Conservation (phyloP, 148 eudicot genomes). For the Chenopodium formosanum region DNA sequence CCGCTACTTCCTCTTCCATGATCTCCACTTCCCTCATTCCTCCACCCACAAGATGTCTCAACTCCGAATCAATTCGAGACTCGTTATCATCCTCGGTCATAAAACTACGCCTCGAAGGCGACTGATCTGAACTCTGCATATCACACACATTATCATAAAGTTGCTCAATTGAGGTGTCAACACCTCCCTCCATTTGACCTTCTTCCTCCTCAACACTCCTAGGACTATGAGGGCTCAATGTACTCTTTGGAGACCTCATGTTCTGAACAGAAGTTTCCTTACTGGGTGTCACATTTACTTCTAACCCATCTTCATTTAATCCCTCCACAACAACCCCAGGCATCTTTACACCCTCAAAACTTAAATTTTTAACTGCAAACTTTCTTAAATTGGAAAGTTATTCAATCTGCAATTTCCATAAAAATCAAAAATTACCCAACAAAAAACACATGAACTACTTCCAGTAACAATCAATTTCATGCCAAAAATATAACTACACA, state of each 20-base stretch:
- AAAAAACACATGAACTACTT: conserved; percentile 6
- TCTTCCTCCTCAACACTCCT: conserved; percentile 37
- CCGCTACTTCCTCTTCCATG: conserved; percentile 75
- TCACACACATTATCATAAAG: conserved; percentile 96
- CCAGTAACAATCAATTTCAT: background rate
- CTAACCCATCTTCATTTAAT: conserved; percentile 46
- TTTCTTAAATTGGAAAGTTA: conserved; percentile 19
- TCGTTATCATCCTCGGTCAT: conserved; percentile 79
- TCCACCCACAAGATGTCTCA: conserved; percentile 93
- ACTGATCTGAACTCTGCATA: conserved; percentile 97
- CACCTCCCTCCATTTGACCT: conserved; percentile 35
- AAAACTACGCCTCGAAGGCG: conserved; percentile 88
- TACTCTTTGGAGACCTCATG: conserved; percentile 44
- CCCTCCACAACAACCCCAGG: conserved; percentile 75
- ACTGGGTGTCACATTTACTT: conserved; percentile 36
- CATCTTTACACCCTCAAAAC: conserved; percentile 42
- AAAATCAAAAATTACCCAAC: conserved; percentile 6
- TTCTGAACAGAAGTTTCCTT: conserved; percentile 53
- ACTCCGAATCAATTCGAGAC: conserved; percentile 91
- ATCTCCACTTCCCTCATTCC: conserved; percentile 91
- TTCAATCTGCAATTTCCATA: conserved; percentile 33
- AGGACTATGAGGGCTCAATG: conserved; percentile 51
- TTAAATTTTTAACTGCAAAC: conserved; percentile 13
- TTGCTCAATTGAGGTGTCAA: conserved; percentile 85
- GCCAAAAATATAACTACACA: background rate